Base-by-base conservation (phyloP, 495 filamentous ascomycete genomes). In the Penicillium nucicola region DNA sequence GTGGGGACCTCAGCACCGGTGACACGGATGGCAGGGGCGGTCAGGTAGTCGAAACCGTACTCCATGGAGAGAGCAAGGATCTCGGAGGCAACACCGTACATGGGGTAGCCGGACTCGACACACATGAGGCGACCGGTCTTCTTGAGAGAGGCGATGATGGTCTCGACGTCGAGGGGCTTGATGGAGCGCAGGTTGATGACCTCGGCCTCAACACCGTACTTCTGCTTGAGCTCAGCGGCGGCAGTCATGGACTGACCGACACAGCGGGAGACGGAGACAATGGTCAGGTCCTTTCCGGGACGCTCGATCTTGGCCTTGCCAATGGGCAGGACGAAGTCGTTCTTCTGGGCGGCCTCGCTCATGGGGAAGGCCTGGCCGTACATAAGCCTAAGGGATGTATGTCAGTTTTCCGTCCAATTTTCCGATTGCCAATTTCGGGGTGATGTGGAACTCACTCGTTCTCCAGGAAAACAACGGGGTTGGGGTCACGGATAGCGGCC, bases 231-330 rank as follows among this genome's bases (percentile, higher is more conserved):
- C 56, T 83, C 72, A 70, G 92, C 88, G 53, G 93, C 93, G 40
- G 91, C 93, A 22, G 84, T 77, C 48, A 98, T 77, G 59, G 87
- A 90, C 78, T 92, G 93, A 49, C 93, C 95, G 51, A 98, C 93
- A 66, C 88, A 95, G 62, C 93, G 90, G 40, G 93, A 98, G 50
- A 96, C 80, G 28, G 90, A 86, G 42, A 97, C 92, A 52, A 98
- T 88, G 56, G 95, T 98, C 42, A 98, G 75, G 72, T 98, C 93
- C 74, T 90, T 96, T 74, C 93, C 93, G 42, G 83, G 80, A 50
- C 93, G 90, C 79, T 98, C 93, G 61, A 98, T 87, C 83, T 98
- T 98, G 65, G 93, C 93, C 83, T 97, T 98, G 69, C 93, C 93
- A 65, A 98, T 84, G 44, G 93, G 93, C 43, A 98, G 66, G 55